Conservation (phyloP, 2,329 filamentous ascomycete species). For the Diaporthe ampelina region DNA sequence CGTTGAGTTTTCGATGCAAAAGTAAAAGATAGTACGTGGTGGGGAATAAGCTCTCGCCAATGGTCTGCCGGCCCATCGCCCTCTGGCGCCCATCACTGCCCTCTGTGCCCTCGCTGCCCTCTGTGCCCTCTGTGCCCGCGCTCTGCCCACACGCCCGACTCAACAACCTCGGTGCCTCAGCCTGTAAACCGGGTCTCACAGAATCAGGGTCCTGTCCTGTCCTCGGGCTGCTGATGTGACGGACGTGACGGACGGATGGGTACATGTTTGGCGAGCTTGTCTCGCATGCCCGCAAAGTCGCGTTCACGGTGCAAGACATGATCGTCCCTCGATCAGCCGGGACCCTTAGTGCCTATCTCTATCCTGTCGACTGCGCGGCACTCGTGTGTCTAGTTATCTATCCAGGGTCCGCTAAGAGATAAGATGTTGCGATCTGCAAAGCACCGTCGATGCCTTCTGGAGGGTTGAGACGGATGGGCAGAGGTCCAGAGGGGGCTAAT, state of each 20-base stretch:
- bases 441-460: not conserved
- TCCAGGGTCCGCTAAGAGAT: conserved; percentile 21
- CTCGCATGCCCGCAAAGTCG: not conserved
- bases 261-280: not conserved
- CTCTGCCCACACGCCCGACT: not conserved
- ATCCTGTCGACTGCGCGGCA: not conserved
- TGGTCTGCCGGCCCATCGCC: conserved; percentile 2
- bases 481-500: conserved; percentile 21
- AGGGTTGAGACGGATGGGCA: conserved; percentile 29
- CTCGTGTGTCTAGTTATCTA: conserved; percentile 3
- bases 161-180: conserved; percentile 14
- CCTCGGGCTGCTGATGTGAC: not conserved
- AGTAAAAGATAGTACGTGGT: conserved; percentile 29
- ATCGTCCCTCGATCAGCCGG: conserved; percentile 4
- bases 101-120: not conserved
- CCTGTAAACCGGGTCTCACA: conserved; percentile 9
- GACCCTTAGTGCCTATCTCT: not conserved
- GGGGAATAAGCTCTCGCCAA: conserved; percentile 29
- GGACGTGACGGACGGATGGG: not conserved
- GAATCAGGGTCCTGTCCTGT: conserved; percentile 4
- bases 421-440: conserved; percentile 28
- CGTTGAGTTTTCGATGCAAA: conserved; percentile 31
- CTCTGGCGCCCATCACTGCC: not conserved
- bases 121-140: too few species aligned
- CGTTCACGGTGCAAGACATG: not conserved